phyloP scores from a whole-genome alignment of 805 yeast species.

The Nakazawaea ambrosiae region DNA sequence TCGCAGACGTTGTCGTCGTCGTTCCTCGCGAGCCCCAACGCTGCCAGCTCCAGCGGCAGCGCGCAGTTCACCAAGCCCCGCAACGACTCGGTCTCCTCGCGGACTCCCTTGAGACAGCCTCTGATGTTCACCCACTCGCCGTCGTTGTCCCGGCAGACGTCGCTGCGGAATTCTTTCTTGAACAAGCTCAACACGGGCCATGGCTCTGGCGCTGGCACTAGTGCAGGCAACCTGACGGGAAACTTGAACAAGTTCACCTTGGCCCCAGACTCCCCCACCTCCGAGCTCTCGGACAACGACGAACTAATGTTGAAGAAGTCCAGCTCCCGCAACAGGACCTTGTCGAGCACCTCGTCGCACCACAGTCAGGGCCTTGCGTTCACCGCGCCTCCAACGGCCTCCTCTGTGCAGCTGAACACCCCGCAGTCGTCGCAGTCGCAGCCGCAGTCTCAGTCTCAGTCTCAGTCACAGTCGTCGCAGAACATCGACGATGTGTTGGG shows the following conservation, averaged over 20 bases:
- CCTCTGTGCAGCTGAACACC: no score
- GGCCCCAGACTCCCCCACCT: slow-evolving; percentile 10
- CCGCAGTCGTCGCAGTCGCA: not conserved
- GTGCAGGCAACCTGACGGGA: not conserved
- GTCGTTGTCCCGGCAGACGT: slow-evolving; percentile 5
- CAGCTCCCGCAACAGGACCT: not conserved
- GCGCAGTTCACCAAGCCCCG: slow-evolving; percentile 15
- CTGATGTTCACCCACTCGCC: slow-evolving; percentile 5
- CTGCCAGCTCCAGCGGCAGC: not conserved
- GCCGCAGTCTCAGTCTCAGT: not conserved
- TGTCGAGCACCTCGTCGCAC: slow-evolving; percentile 1
- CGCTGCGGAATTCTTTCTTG: slow-evolving; percentile 3
- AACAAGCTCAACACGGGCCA: slow-evolving; percentile 2
- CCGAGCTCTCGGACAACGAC: slow-evolving; percentile 10
- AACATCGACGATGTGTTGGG: slow-evolving; percentile 9
- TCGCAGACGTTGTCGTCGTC: slow-evolving; percentile 33
- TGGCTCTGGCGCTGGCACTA: not conserved
- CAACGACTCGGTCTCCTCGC: slow-evolving; percentile 12
- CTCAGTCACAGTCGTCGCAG: not conserved
- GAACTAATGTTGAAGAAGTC: slow-evolving; percentile 1
- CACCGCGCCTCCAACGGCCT: no score
- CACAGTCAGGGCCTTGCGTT: not conserved
- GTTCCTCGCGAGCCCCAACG: slow-evolving; percentile 11
- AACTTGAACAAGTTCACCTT: slow-evolving; percentile 4
- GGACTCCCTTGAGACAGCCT: slow-evolving; percentile 9